Conservation (phyloP, 2,329 filamentous ascomycete species). For the Talaromyces funiculosus region DNA sequence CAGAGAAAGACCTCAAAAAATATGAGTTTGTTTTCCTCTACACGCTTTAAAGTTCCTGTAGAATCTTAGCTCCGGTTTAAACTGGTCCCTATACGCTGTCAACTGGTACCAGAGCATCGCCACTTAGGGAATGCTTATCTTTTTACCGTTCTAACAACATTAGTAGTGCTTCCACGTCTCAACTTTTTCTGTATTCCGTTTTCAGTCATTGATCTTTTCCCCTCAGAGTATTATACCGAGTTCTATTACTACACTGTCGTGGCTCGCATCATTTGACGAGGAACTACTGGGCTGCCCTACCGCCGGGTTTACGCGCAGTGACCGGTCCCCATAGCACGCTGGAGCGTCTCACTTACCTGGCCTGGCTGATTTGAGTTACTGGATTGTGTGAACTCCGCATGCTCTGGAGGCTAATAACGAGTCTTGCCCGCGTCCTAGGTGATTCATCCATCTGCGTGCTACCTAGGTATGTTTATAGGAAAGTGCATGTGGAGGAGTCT, state of each 20-base stretch:
- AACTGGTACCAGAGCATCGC: not conserved
- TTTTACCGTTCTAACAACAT: not conserved
- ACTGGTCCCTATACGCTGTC: not conserved
- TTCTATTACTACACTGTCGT: too few species aligned
- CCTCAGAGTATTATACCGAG: too few species aligned
- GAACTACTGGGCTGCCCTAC: too few species aligned
- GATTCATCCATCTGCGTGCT: not conserved
- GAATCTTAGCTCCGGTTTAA: not conserved
- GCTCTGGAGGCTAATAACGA: not conserved
- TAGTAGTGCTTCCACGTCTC: not conserved
- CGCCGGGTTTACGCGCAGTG: too few species aligned
- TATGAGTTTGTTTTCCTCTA: not conserved
- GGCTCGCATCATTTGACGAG: too few species aligned
- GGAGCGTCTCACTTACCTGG: too few species aligned
- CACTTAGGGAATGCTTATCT: not conserved
- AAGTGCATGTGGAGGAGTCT: too few species aligned
- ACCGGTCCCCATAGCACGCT: too few species aligned
- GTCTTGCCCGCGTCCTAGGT: not conserved
- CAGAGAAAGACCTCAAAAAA: slow-evolving; percentile 2
- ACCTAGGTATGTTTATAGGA: too few species aligned
- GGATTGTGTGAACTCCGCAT: not conserved
- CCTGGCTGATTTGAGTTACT: too few species aligned
- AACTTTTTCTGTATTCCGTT: not conserved
- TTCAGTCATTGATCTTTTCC: not conserved
- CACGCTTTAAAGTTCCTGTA: not conserved